These are phyloP conservation scores for Globisporangium takayamanum DNA, from an alignment of 352 stramenopile genomes.

Conservation along the genomic window DNA sequence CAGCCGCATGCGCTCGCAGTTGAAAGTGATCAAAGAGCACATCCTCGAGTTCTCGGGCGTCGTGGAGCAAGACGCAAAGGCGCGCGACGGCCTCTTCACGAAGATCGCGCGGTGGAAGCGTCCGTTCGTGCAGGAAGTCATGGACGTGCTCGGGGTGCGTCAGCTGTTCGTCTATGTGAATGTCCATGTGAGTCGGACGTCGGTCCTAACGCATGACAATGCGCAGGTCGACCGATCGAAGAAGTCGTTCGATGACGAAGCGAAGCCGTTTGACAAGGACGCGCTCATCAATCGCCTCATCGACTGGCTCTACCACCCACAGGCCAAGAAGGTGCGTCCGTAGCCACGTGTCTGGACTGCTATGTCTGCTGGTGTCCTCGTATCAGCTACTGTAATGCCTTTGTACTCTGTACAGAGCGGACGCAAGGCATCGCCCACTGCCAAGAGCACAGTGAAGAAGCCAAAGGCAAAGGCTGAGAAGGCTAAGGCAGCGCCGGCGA, in stretches of 20 bases:
- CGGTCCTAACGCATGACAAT: background rate
- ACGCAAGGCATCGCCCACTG: conserved; percentile 5
- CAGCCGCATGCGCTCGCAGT: conserved; percentile 17
- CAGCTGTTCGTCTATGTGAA: background rate
- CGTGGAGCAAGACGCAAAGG: conserved; percentile 56
- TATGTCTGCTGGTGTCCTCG: too few species aligned
- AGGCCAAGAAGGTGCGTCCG: conserved; percentile 38
- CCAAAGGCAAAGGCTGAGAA: conserved; percentile 13
- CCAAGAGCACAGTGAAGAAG: conserved; percentile 12
- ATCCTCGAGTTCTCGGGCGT: conserved; percentile 74
- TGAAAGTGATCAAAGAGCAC: conserved; percentile 77
- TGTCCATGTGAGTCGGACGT: background rate
- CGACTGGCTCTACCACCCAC: conserved; percentile 67
- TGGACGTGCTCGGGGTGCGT: conserved; percentile 67
- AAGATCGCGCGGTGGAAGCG: conserved; percentile 71
- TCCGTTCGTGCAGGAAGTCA: conserved; percentile 65
- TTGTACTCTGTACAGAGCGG: background rate
- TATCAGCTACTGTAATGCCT: too few species aligned
- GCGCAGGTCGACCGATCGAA: conserved; percentile 78
- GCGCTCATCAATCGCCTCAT: conserved; percentile 56
- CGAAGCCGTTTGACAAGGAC: conserved; percentile 56
- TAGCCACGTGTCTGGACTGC: too few species aligned
- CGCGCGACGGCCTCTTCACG: conserved; percentile 41
- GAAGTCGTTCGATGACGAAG: conserved; percentile 74
- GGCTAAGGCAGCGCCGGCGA: conserved; percentile 25